phyloP scores from a whole-genome alignment of 768 basidiomycete species.

The Punctularia strigosozonata region DNA sequence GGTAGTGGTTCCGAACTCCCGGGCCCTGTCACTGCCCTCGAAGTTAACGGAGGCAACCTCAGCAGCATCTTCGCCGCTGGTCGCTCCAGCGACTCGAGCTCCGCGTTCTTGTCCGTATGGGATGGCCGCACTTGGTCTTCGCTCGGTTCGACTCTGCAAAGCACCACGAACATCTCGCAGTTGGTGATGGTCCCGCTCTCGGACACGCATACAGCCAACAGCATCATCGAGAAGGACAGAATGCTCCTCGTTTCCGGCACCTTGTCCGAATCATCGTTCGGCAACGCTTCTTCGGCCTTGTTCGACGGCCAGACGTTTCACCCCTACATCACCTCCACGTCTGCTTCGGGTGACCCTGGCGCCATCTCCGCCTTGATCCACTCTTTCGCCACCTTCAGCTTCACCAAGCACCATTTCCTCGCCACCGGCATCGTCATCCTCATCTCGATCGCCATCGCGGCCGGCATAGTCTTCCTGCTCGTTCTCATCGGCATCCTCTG shows the following conservation, averaged over 20 bases:
- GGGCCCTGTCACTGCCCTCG: slow-evolving; percentile 83
- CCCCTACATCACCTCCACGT: slow-evolving; percentile 69
- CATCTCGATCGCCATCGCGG: slow-evolving; percentile 93
- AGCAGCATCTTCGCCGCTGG: slow-evolving; percentile 90
- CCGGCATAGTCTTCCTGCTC: slow-evolving; percentile 84
- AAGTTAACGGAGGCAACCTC: slow-evolving; percentile 68
- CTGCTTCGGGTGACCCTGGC: slow-evolving; percentile 56
- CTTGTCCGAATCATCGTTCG: slow-evolving; percentile 55
- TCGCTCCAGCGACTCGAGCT: slow-evolving; percentile 38
- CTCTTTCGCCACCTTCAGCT: slow-evolving; percentile 69
- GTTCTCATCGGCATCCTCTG: slow-evolving; percentile 79
- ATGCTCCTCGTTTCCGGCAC: slow-evolving; percentile 84
- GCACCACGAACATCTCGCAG: slow-evolving; percentile 61
- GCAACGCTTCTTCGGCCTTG: slow-evolving; percentile 73
- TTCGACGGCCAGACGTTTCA: slow-evolving; percentile 77
- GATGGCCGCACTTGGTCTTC: slow-evolving; percentile 68
- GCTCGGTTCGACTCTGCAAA: slow-evolving; percentile 45
- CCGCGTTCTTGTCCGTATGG: slow-evolving; percentile 76
- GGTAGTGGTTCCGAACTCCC: slow-evolving; percentile 55
- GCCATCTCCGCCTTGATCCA: slow-evolving; percentile 71
- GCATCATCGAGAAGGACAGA: slow-evolving; percentile 71
- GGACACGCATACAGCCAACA: slow-evolving; percentile 57
- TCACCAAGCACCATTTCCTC: slow-evolving; percentile 62
- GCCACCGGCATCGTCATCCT: slow-evolving; percentile 90
- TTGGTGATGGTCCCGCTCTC: slow-evolving; percentile 85